Percentiles rank a stretch among this genome's conserved stretches.
These are phyloP conservation scores for Effrenium voratum DNA, from an alignment of 73 alveolate species.

Conservation along the genomic window DNA sequence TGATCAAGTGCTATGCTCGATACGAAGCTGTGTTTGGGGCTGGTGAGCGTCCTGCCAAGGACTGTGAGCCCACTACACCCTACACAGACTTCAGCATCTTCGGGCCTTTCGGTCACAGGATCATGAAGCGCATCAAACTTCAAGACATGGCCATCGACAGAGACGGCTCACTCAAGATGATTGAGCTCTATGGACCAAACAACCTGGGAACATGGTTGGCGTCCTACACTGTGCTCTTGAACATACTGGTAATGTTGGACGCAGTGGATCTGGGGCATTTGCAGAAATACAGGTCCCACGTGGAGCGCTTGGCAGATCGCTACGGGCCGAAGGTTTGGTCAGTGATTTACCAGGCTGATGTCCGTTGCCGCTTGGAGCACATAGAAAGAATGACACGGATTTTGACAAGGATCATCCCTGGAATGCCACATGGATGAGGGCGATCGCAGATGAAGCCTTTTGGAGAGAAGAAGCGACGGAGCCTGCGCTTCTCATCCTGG, in stretches of 20 bases:
- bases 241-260: background rate
- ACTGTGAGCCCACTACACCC: too few relatives aligned
- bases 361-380: background rate
- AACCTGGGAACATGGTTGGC: background rate
- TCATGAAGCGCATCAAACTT: background rate
- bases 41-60: too few relatives aligned
- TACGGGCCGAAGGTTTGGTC: constrained; percentile 43
- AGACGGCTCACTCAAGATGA: background rate
- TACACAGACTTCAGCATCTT: background rate
- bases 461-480: constrained; percentile 37
- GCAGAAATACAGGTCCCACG: background rate
- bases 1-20: too few relatives aligned
- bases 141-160: background rate
- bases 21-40: too few relatives aligned
- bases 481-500: constrained; percentile 31
- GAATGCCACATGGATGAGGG: background rate
- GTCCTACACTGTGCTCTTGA: background rate
- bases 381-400: background rate
- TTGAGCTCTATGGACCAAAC: constrained; percentile 17
- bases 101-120: background rate
- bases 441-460: background rate
- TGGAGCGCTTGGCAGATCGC: background rate
- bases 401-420: constrained; percentile 4
- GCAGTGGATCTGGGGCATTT: constrained; percentile 12
- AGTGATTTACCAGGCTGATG: constrained; percentile 24